A percentile compares a stretch with the other conserved stretches of the same genome.
Conservation (phyloP, 352 stramenopile genomes). For the Elongisporangium anandrum region DNA sequence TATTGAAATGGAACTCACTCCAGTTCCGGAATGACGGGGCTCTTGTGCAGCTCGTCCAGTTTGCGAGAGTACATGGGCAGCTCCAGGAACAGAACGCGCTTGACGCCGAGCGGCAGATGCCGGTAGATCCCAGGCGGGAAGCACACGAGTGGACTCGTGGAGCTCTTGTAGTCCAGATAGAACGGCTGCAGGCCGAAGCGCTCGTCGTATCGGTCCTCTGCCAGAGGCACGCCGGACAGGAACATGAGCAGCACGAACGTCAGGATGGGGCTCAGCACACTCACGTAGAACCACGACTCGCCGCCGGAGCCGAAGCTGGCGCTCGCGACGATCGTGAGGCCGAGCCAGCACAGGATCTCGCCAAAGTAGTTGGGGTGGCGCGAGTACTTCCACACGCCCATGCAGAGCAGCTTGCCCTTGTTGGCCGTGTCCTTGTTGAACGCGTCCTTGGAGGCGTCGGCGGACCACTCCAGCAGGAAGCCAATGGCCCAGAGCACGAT, state of each 20-base stretch:
- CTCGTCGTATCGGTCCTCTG: slow-evolving; percentile 57
- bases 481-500: slow-evolving; percentile 52
- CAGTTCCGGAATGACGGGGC: too few relatives aligned
- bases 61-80: slow-evolving; percentile 52
- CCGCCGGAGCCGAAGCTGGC: slow-evolving; percentile 27
- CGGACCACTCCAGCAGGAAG: slow-evolving; percentile 47
- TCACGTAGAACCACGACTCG: slow-evolving; percentile 44
- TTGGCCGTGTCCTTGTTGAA: slow-evolving; percentile 51
- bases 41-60: slow-evolving; percentile 20
- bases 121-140: slow-evolving; percentile 44
- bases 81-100: slow-evolving; percentile 48
- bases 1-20: too few relatives aligned
- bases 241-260: slow-evolving; percentile 69
- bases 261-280: slow-evolving; percentile 39
- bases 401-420: slow-evolving; percentile 47
- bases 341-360: slow-evolving; percentile 90
- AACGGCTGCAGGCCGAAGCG: slow-evolving; percentile 45
- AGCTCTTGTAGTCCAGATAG: slow-evolving; percentile 66
- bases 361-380: slow-evolving; percentile 93
- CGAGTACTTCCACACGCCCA: slow-evolving; percentile 81
- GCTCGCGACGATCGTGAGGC: slow-evolving; percentile 38
- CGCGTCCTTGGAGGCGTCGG: slow-evolving; percentile 52
- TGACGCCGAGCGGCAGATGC: slow-evolving; percentile 24
- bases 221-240: slow-evolving; percentile 58
- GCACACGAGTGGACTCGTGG: slow-evolving; percentile 53